Conservation (phyloP, 1,139 yeast species). For the Geotrichum phurueaensis region DNA sequence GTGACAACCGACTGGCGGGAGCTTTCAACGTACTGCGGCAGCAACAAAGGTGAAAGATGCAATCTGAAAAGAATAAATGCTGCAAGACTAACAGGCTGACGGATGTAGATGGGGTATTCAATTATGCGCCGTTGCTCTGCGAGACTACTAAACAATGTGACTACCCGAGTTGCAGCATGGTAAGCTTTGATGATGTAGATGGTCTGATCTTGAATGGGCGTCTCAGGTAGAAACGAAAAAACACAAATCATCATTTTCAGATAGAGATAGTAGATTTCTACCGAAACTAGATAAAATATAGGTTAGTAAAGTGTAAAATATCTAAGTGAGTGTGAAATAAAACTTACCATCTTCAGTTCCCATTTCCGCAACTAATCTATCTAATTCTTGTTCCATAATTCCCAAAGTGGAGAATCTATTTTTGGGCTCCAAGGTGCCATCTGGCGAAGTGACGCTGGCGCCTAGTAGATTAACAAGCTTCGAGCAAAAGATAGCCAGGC, state of each 20-base stretch:
- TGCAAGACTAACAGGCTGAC: constrained; percentile 79
- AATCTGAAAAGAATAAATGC: constrained; percentile 74
- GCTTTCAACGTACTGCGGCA: constrained; percentile 76
- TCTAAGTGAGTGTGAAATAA: background rate
- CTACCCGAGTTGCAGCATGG: constrained; percentile 71
- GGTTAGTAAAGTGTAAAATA: constrained; percentile 1
- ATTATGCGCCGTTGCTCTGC: constrained; percentile 63
- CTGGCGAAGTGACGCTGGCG: constrained; percentile 75
- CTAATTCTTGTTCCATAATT: constrained; percentile 71
- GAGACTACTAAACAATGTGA: constrained; percentile 69
- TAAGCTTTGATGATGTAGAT: constrained; percentile 79
- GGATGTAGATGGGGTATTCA: constrained; percentile 78
- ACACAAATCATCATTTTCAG: constrained; percentile 78
- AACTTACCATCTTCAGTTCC: constrained; percentile 46
- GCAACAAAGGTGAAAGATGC: constrained; percentile 69
- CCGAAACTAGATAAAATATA: constrained; percentile 31
- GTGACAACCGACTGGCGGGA: constrained; percentile 92
- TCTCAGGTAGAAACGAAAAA: constrained; percentile 86
- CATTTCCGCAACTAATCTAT: constrained; percentile 57
- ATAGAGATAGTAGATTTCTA: constrained; percentile 77
- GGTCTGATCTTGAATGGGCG: constrained; percentile 83
- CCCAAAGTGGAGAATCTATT: constrained; percentile 75
- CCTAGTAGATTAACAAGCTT: constrained; percentile 84
- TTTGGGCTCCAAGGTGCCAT: constrained; percentile 80
- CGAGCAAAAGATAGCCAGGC: constrained; percentile 75